Conservation (phyloP, 176 grass and related monocot genomes). For the Pontederia paniculata region DNA sequence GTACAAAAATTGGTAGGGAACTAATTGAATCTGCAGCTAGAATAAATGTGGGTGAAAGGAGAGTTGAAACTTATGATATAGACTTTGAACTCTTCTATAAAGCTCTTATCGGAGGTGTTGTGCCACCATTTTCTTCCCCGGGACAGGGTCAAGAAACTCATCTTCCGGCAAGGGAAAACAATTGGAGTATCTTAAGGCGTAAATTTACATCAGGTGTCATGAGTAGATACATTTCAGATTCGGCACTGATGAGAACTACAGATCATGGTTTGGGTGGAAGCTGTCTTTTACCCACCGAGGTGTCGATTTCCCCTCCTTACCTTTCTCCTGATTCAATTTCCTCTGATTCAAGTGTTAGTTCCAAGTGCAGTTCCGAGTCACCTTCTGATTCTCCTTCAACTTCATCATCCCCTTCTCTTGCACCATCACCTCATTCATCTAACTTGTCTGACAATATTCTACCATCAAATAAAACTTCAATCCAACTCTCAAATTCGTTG, state of each 20-base stretch:
- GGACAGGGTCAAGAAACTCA: constrained; percentile 55
- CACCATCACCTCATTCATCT: constrained; percentile 48
- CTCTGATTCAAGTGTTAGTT: constrained; percentile 64
- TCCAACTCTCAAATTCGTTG: constrained; percentile 41
- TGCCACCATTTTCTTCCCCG: constrained; percentile 76
- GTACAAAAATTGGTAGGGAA: constrained; percentile 40
- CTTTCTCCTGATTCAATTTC: constrained; percentile 77
- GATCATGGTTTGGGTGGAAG: constrained; percentile 22
- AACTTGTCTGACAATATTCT: constrained; percentile 39
- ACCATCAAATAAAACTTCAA: constrained; percentile 51
- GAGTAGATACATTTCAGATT: constrained; percentile 54
- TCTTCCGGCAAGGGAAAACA: constrained; percentile 85
- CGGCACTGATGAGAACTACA: constrained; percentile 41
- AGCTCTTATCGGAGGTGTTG: constrained; percentile 70
- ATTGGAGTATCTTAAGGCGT: constrained; percentile 63
- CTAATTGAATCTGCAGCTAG: constrained; percentile 41
- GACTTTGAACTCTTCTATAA: constrained; percentile 84
- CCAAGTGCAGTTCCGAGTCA: constrained; percentile 91
- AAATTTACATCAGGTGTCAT: constrained; percentile 52
- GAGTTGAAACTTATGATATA: constrained; percentile 58
- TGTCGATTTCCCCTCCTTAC: constrained; percentile 68
- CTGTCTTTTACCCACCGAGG: constrained; percentile 31
- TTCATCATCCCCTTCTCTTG: constrained; percentile 49
- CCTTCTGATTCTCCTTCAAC: constrained; percentile 79
- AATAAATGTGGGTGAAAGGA: constrained; percentile 36